Percentiles rank a stretch among this genome's conserved stretches.
phyloP scores from a whole-genome alignment of 441 rosid species.

The Populus tomentosa region DNA sequence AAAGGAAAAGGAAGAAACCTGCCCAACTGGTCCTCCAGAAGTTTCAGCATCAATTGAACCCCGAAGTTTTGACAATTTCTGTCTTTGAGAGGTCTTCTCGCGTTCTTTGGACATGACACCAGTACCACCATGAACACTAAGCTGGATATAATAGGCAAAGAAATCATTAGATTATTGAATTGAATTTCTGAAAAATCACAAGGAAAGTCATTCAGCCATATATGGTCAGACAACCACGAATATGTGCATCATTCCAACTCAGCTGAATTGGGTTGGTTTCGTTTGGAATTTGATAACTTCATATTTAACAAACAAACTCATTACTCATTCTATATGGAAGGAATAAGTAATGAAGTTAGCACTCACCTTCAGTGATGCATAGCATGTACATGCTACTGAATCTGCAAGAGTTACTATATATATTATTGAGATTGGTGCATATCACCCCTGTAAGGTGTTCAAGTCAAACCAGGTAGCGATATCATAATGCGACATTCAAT shows the following conservation, averaged over 20 bases:
- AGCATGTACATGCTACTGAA: no score
- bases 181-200: neutral
- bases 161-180: conserved; percentile 1
- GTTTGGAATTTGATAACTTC: neutral
- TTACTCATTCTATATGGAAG: neutral
- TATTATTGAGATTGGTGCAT: no score
- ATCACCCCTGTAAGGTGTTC: no score
- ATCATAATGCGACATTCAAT: neutral
- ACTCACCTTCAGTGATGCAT: neutral
- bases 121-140: conserved; percentile 10
- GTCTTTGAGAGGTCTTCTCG: conserved; percentile 26
- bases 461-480: neutral
- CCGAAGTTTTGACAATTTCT: conserved; percentile 23
- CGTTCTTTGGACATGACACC: conserved; percentile 19
- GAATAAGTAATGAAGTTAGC: neutral
- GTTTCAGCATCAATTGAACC: conserved; percentile 34
- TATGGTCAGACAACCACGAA: neutral
- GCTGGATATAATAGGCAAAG: conserved; percentile 23
- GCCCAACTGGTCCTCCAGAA: conserved; percentile 44
- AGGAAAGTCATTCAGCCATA: conserved; percentile 6
- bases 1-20: conserved; percentile 35
- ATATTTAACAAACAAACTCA: neutral
- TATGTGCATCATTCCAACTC: neutral
- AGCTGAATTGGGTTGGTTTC: neutral
- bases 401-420: no score